These are phyloP conservation scores for Paxillus involutus DNA, from an alignment of 768 basidiomycete species.

Conservation along the genomic window DNA sequence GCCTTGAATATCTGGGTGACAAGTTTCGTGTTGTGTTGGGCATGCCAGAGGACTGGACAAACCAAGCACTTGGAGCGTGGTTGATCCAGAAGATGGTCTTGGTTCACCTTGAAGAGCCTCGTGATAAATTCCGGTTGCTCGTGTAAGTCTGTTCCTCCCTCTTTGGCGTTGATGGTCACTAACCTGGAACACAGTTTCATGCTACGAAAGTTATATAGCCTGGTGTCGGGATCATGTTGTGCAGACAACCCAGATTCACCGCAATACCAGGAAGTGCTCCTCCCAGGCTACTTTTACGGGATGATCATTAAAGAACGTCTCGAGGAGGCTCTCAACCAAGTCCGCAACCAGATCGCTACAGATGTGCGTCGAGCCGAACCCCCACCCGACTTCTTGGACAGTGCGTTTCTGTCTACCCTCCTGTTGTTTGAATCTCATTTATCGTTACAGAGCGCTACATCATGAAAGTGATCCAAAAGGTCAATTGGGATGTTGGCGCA, in stretches of 20 bases:
- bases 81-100: conserved; percentile 83
- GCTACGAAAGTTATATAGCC: conserved; percentile 91
- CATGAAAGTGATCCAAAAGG: conserved; percentile 65
- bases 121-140: conserved; percentile 94
- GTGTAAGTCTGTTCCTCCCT: conserved; percentile 48
- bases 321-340: conserved; percentile 80
- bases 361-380: conserved; percentile 78
- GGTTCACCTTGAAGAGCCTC: conserved; percentile 82
- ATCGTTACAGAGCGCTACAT: conserved; percentile 71
- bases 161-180: conserved; percentile 1
- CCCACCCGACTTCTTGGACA: conserved; percentile 84
- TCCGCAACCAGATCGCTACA: conserved; percentile 63
- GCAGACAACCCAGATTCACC: conserved; percentile 98
- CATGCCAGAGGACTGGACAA: conserved; percentile 91
- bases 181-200: conserved; percentile 69
- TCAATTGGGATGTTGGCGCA: conserved; percentile 90
- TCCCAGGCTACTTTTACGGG: conserved; percentile 88
- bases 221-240: conserved; percentile 87
- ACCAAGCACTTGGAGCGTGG: conserved; percentile 77
- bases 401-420: conserved; percentile 43
- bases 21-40: conserved; percentile 93
- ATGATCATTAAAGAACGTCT: conserved; percentile 99
- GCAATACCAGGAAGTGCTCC: conserved; percentile 95
- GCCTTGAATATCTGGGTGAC: conserved; percentile 92
- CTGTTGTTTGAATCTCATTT: conserved; percentile 4